Evolutionary conservation across 257 asterid species (phyloP).

Genomic region (Ehretia macrophylla): DNA sequence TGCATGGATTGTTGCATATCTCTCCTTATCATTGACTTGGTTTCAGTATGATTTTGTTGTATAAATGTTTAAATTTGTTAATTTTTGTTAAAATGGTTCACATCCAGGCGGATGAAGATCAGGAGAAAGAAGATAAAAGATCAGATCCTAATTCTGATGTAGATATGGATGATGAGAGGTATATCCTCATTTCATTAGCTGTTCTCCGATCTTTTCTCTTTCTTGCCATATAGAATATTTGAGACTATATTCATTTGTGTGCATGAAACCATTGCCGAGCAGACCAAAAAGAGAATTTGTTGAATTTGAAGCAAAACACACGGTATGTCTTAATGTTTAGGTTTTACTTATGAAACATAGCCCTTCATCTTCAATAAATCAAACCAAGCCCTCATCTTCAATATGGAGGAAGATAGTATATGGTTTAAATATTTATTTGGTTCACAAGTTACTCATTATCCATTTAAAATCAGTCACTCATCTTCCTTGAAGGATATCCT

Average conservation of each 20-base stretch:
- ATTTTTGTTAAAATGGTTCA: neutral
- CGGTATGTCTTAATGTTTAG: slow-evolving; percentile 34
- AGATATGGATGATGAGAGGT: slow-evolving; percentile 35
- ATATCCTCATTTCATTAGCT: neutral
- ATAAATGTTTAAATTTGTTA: neutral
- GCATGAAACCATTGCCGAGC: slow-evolving; percentile 21
- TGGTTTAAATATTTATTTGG: no score
- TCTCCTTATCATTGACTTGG: no score
- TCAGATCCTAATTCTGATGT: slow-evolving; percentile 33
- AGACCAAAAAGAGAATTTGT: slow-evolving; percentile 54
- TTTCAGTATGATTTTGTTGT: neutral
- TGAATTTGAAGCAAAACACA: slow-evolving; percentile 61
- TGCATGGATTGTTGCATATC: no score
- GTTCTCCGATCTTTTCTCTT: no score
- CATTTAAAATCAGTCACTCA: no score
- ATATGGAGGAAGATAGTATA: no score
- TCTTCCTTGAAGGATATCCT: no score
- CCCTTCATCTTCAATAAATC: no score
- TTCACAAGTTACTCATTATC: no score
- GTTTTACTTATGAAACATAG: no score
- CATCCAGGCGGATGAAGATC: slow-evolving; percentile 37
- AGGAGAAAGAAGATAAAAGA: slow-evolving; percentile 35
- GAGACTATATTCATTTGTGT: slow-evolving; percentile 7
- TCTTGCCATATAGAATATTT: no score
- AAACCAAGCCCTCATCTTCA: no score